Percentiles rank a stretch among this genome's conserved stretches.
phyloP scores from a whole-genome alignment of 2,329 filamentous ascomycete species.

The Remersonia thermophila region DNA sequence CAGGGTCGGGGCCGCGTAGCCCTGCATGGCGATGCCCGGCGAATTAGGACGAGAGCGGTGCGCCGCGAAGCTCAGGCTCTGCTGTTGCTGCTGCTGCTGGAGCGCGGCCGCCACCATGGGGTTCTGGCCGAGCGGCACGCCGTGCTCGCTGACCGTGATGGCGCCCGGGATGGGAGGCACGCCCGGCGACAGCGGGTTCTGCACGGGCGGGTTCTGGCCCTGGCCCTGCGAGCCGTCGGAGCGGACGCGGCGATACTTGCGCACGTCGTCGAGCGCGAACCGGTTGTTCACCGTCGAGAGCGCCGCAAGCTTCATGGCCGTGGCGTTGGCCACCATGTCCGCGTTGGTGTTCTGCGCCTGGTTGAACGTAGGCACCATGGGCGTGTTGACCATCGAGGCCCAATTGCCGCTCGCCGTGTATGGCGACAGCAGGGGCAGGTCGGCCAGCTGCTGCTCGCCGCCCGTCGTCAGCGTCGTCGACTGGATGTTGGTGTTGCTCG shows the following conservation, averaged over 20 bases:
- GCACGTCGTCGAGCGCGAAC: conserved; percentile 90
- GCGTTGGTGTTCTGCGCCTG: conserved; percentile 51
- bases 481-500: conserved; percentile 61
- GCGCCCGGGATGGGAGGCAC: conserved; percentile 53
- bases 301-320: conserved; percentile 95
- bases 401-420: conserved; percentile 80
- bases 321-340: conserved; percentile 97
- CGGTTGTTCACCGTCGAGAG: conserved; percentile 97
- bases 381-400: conserved; percentile 97
- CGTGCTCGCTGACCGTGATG: conserved; percentile 92
- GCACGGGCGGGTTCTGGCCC: conserved; percentile 22
- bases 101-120: conserved; percentile 54
- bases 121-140: conserved; percentile 74
- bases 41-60: conserved; percentile 81
- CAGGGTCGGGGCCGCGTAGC: conserved; percentile 47
- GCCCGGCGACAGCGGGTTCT: conserved; percentile 54
- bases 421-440: conserved; percentile 77
- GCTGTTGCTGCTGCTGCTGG: conserved; percentile 37
- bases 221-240: conserved; percentile 68
- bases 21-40: conserved; percentile 73
- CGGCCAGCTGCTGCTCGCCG: conserved; percentile 49
- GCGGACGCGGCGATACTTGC: conserved; percentile 84
- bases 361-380: conserved; percentile 81
- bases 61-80: conserved; percentile 41
- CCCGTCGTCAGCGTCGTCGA: conserved; percentile 67